A percentile compares a stretch with the other conserved stretches of the same genome.
These are phyloP conservation scores for Pestalotiopsis sp. DNA, from an alignment of 2,329 filamentous ascomycete species.

Conservation along the genomic window DNA sequence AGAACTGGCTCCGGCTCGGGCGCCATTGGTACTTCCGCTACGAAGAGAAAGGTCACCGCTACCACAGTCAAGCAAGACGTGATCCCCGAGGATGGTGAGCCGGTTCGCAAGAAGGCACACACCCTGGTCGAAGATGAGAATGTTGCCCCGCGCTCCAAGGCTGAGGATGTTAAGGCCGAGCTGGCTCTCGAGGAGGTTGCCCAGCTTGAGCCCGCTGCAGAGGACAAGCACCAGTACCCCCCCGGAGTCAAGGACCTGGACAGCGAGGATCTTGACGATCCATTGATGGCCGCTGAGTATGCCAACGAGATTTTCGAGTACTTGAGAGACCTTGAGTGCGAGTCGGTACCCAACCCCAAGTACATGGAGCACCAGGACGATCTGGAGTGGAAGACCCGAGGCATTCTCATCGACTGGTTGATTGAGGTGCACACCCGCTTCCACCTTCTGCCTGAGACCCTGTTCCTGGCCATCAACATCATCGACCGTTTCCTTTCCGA, in stretches of 20 bases:
- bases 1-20: constrained; percentile 72
- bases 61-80: constrained; percentile 62
- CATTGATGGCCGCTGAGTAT: constrained; percentile 97
- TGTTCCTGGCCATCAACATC: constrained; percentile 97
- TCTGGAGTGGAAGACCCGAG: constrained; percentile 97
- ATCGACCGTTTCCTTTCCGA: constrained; percentile 95
- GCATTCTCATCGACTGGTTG: constrained; percentile 96
- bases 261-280: constrained; percentile 85
- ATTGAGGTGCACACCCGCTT: constrained; percentile 98
- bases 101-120: constrained; percentile 65
- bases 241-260: constrained; percentile 68
- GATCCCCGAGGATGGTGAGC: constrained; percentile 65
- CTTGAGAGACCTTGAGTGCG: constrained; percentile 78
- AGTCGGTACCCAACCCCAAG: constrained; percentile 79
- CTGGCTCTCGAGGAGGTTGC: constrained; percentile 33
- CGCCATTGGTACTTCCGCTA: constrained; percentile 54
- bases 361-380: constrained; percentile 97
- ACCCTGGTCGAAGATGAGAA: constrained; percentile 47
- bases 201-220: constrained; percentile 22
- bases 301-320: constrained; percentile 98
- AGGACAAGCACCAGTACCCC: constrained; percentile 29
- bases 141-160: constrained; percentile 36
- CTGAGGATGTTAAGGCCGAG: constrained; percentile 30
- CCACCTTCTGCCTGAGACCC: constrained; percentile 89
- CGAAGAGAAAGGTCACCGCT: constrained; percentile 67